Evolutionary conservation across 164 flowering plant species (phyloP), one percentile per base, ranked within the genome.

Genomic region (Liriodendron chinense): DNA sequence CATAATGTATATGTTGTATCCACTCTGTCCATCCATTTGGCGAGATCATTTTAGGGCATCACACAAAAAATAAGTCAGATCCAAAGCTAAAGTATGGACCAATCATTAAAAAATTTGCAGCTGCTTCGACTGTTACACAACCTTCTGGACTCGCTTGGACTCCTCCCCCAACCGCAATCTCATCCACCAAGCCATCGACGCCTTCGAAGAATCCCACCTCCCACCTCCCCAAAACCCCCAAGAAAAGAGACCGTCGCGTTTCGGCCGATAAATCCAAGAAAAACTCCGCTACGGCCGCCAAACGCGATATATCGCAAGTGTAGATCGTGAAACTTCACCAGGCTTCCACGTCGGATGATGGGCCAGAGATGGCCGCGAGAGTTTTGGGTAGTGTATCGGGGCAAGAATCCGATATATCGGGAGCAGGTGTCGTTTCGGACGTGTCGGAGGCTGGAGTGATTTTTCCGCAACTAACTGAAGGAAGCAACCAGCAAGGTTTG

Each of bases 141-240:
- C 83, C 74, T 93, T 81, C 84, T 93, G 98, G 98, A 74, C 47
- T 79, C 56, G 91, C 3, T 93, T 96, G 98, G 92, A 93, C 78
- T 85, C 90, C 8, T 91, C 98, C 1, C 87, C 92, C 4, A 88
- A 89, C 76, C 80, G 92, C 2, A 90, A 91, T 71, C 91, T 88
- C 72, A 90, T 93, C 75, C 88, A 88, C 78, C 88, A 85, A 25
- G 94, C 80, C 24, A 90, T 93, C 71, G 98, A 92, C 61, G 92
- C 92, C 3, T 92, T 87, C 72, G 98, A 93, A 71, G 94, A 90
- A 8, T 34, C 43, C 43, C 90, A 89, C 26, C 73, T 88, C 68
- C 79, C 61, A 72, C 72, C 24, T 34, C 43, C 79, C 57, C 12
- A 79, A 75, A 0, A 21, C 18, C 9, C 67, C 67, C 67, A 64